Conservation (phyloP, 225 moss, liverwort and hornwort species). For the Polytrichum commune region DNA sequence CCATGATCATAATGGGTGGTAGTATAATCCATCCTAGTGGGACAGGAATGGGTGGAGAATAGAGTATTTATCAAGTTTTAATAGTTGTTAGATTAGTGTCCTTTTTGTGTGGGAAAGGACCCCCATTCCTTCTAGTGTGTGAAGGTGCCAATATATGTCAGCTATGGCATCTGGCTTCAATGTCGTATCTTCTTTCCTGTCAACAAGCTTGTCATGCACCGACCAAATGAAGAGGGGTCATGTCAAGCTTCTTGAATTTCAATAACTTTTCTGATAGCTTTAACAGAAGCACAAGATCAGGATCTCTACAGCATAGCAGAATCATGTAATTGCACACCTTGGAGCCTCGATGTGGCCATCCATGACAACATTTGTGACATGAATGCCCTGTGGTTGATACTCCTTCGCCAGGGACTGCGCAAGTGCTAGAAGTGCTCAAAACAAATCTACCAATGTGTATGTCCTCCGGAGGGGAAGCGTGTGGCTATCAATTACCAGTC, state of each 20-base stretch:
- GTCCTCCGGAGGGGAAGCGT: too few relatives aligned
- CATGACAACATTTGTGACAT: constrained; percentile 63
- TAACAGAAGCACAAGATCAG: not conserved
- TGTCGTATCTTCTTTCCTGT: constrained; percentile 32
- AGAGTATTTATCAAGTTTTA: too few relatives aligned
- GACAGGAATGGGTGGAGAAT: too few relatives aligned
- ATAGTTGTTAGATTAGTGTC: too few relatives aligned
- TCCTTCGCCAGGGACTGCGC: constrained; percentile 72
- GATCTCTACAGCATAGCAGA: not conserved
- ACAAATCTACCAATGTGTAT: too few relatives aligned
- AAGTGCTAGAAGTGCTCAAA: constrained; percentile 51
- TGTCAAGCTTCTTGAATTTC: too few relatives aligned
- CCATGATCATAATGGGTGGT: too few relatives aligned
- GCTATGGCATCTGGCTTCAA: constrained; percentile 71
- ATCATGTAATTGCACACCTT: constrained; percentile 9
- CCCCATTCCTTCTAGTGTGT: too few relatives aligned
- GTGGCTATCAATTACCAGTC: too few relatives aligned
- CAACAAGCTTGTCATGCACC: not conserved
- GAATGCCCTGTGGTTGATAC: constrained; percentile 71
- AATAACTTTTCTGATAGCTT: not conserved
- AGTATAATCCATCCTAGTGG: too few relatives aligned
- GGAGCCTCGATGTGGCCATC: constrained; percentile 52
- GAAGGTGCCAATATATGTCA: constrained; percentile 78
- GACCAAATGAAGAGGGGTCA: too few relatives aligned
- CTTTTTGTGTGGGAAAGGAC: too few relatives aligned